A percentile compares a stretch with the other conserved stretches of the same genome.
Conservation (phyloP, 345 rosid species). For the Noccaea bulbosa region DNA sequence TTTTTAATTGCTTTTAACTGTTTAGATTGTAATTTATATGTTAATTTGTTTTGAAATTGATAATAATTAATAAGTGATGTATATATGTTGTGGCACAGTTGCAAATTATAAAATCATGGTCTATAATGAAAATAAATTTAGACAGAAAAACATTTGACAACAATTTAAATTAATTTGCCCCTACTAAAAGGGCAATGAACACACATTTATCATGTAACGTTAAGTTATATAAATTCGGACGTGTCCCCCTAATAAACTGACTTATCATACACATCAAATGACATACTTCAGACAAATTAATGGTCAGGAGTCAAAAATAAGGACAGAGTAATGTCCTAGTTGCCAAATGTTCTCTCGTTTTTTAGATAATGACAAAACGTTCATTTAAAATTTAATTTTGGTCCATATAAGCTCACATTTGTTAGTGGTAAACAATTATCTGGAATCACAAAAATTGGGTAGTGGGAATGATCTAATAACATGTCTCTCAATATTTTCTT, state of each 20-base stretch:
- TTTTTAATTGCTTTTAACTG: too few species aligned
- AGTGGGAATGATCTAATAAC: constrained; percentile 1
- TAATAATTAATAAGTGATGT: background rate
- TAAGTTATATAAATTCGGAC: constrained; percentile 18
- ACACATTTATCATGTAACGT: constrained; percentile 38
- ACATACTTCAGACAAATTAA: constrained; percentile 30
- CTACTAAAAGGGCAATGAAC: constrained; percentile 40
- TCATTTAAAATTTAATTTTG: constrained; percentile 10
- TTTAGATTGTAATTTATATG: too few species aligned
- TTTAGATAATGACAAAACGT: constrained; percentile 34
- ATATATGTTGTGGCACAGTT: constrained; percentile 23
- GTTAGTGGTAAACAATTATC: constrained; percentile 20
- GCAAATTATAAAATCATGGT: constrained; percentile 20
- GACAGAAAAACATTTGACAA: constrained; percentile 24
- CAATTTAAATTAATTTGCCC: constrained; percentile 27
- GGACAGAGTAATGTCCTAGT: background rate
- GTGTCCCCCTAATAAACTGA: constrained; percentile 36
- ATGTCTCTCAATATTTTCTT: background rate
- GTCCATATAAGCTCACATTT: constrained; percentile 19
- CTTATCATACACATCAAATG: constrained; percentile 41
- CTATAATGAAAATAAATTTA: background rate
- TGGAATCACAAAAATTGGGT: constrained; percentile 17
- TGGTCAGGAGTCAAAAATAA: background rate
- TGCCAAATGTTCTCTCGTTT: constrained; percentile 32
- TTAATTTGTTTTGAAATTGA: too few species aligned